Evolutionary conservation across 2,329 filamentous ascomycete species (phyloP).

Genomic region (Cladosporium sp.): DNA sequence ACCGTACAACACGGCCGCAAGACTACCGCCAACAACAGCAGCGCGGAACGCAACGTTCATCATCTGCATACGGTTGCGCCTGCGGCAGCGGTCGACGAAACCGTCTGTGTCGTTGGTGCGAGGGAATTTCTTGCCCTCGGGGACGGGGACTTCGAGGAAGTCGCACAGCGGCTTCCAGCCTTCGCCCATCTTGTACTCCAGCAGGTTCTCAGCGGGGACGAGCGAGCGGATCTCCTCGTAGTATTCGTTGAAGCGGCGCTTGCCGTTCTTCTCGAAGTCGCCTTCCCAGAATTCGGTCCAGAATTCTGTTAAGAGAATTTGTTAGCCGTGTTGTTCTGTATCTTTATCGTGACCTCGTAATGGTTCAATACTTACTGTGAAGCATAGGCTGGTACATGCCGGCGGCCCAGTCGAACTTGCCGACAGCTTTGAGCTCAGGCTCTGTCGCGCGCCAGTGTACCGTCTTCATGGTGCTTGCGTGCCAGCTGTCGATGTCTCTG

Average conservation of each 20-base stretch:
- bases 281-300: conserved; percentile 65
- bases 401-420: conserved; percentile 59
- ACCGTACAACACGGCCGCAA: conserved; percentile 41
- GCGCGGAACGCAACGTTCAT: conserved; percentile 51
- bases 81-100: conserved; percentile 52
- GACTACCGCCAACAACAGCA: conserved; percentile 45
- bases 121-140: conserved; percentile 47
- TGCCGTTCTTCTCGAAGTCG: conserved; percentile 62
- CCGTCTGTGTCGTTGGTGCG: conserved; percentile 52
- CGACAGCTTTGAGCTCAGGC: conserved; percentile 54
- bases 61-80: conserved; percentile 53
- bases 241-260: conserved; percentile 57
- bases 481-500: conserved; percentile 63
- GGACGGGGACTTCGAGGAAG: conserved; percentile 50
- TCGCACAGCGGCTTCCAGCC: conserved; percentile 54
- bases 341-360: too few species aligned
- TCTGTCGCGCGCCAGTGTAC: conserved; percentile 65
- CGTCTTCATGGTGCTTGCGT: conserved; percentile 60
- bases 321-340: conserved; percentile 7
- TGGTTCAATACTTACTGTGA: conserved; percentile 38
- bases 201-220: conserved; percentile 47
- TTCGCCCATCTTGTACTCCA: conserved; percentile 52
- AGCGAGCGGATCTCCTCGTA: conserved; percentile 49
- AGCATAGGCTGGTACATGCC: conserved; percentile 68
- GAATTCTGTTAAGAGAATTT: conserved; percentile 43